Evolutionary conservation across 148 eudicot genomes (phyloP).

Genomic region (Simmondsia chinensis): DNA sequence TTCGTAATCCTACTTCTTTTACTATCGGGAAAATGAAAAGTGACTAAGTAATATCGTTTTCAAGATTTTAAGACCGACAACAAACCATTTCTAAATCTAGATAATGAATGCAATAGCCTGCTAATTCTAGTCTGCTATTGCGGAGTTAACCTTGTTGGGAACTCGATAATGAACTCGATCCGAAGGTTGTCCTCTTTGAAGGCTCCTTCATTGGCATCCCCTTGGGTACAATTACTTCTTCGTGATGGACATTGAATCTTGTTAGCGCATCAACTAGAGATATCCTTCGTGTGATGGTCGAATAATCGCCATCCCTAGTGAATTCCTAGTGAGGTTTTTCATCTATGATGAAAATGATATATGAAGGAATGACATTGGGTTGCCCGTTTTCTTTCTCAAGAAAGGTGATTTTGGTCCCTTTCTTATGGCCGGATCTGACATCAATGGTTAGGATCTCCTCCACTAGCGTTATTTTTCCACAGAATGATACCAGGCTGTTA

Average conservation of each 20-base stretch:
- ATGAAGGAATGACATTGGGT: slow-evolving; percentile 32
- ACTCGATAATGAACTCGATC: slow-evolving; percentile 38
- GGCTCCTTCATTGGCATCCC: slow-evolving; percentile 56
- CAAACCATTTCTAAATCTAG: no score
- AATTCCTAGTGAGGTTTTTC: slow-evolving; percentile 37
- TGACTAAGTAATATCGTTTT: no score
- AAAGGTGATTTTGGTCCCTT: slow-evolving; percentile 47
- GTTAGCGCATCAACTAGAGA: slow-evolving; percentile 39
- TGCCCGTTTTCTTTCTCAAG: slow-evolving; percentile 40
- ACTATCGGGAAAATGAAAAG: no score
- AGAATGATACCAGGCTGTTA: no score
- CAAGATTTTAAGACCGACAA: no score
- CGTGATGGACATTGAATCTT: slow-evolving; percentile 30
- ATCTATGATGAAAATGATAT: slow-evolving; percentile 36
- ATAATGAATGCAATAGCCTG: slow-evolving; percentile 19
- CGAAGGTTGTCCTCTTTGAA: slow-evolving; percentile 31
- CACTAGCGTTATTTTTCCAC: no score
- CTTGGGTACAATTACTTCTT: slow-evolving; percentile 34
- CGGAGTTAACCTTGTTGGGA: slow-evolving; percentile 32
- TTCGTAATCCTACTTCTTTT: no score
- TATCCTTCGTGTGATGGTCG: slow-evolving; percentile 26
- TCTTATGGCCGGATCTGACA: slow-evolving; percentile 44
- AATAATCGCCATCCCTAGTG: slow-evolving; percentile 45
- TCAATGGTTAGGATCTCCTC: slow-evolving; percentile 40
- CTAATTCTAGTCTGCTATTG: slow-evolving; percentile 38